A percentile compares a stretch with the other conserved stretches of the same genome.
phyloP scores from a whole-genome alignment of 2,329 filamentous ascomycete species.

The Myrmaecium sp. region DNA sequence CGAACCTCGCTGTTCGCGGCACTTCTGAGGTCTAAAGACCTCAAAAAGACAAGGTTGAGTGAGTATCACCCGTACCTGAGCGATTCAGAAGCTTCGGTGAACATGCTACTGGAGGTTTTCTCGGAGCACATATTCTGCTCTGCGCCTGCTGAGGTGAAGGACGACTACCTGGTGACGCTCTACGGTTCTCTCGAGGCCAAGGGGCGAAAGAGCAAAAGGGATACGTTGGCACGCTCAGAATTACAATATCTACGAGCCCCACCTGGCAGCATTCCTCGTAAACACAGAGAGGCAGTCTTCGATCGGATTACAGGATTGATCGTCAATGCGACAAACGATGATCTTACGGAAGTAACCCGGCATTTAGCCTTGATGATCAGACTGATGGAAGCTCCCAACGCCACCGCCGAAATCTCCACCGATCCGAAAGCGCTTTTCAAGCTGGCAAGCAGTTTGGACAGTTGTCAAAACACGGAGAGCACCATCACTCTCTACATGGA shows the following conservation, averaged over 20 bases:
- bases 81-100: no score
- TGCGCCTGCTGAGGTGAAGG: no score
- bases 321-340: constrained; percentile 2
- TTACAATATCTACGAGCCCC: constrained; percentile 11
- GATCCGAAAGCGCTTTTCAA: constrained; percentile 12
- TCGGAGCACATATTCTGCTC: no score
- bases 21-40: no score
- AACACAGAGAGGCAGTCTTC: constrained; percentile 15
- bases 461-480: constrained; percentile 6
- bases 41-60: no score
- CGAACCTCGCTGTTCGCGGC: no score
- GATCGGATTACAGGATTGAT: constrained; percentile 12
- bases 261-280: constrained; percentile 12
- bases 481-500: constrained; percentile 10
- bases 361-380: constrained; percentile 8
- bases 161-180: no score
- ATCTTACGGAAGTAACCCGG: constrained; percentile 2
- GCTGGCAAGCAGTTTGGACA: constrained; percentile 12
- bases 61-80: no score
- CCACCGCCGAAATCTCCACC: constrained; percentile 16
- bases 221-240: constrained; percentile 7
- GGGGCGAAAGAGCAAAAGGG: no score
- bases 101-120: no score
- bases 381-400: constrained; percentile 18
- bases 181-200: no score